Evolutionary conservation across 164 flowering plant species (phyloP), one percentile per base, ranked within the genome.

Genomic region (Santalum album): DNA sequence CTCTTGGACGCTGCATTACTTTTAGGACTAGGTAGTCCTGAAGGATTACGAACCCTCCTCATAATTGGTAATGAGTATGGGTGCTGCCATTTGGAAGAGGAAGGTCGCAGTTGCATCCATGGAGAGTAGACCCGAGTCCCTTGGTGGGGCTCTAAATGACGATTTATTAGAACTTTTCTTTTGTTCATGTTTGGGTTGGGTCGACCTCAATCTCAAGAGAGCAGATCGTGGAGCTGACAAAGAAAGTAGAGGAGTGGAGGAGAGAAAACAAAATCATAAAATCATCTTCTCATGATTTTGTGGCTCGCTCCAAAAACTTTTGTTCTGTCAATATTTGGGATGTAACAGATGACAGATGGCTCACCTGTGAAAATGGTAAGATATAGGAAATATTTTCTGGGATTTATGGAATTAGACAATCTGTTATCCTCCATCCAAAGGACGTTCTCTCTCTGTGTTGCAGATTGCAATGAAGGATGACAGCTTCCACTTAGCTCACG

Each of bases 121-220:
- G 25, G 71, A 76, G 49, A 53, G 58, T 26, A 72, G 69, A 44
- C 60, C 72, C 23, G 58, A 70, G 12, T 60, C 69, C 2, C 56
- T 76, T 40, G 67, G 66, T 23, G 70, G 36, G 24, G 12, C 12
- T 3, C 69, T 18, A n/a, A 45, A 59, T 61, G 77, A 76, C 3
- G 71, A 72, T 63, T 76, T 46, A 27, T 70, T 10, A 65, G 73
- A 46, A 42, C 69, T 1, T 76, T 76, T 44, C 16, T 76, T 35
- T 51, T 76, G 15, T 76, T 51, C 44, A 57, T 51, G 0, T 63
- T 72, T 59, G 80, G 77, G 49, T 65, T 1, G 25, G n/a, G 21
- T 46, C 51, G 6, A 44, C n/a, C 17, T 36, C 56, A 27, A 23
- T n/a, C 11, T 21, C 29, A 2, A 49, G 26, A 25, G 29, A 42